A percentile compares a stretch with the other conserved stretches of the same genome.
These are phyloP conservation scores for Pleomassaria siparia DNA, from an alignment of 2,329 filamentous ascomycete species.

Conservation along the genomic window DNA sequence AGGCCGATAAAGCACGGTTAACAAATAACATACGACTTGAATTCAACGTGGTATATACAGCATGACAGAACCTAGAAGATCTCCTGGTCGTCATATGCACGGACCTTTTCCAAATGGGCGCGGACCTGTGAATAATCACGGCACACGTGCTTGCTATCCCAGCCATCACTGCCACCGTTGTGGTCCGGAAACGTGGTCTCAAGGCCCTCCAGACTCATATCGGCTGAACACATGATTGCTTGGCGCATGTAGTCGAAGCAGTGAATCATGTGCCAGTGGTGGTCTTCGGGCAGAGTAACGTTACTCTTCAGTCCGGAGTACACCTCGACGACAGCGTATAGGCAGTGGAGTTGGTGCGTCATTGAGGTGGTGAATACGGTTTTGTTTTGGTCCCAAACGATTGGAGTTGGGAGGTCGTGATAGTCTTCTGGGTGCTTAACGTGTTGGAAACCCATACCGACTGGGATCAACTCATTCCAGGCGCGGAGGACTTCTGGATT, in stretches of 20 bases:
- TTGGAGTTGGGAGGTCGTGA: slow-evolving; percentile 36
- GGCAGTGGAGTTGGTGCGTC: slow-evolving; percentile 39
- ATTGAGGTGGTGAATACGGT: slow-evolving; percentile 39
- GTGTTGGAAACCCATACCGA: slow-evolving; percentile 39
- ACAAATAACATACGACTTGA: no score
- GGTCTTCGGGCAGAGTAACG: slow-evolving; percentile 32
- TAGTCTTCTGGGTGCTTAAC: slow-evolving; percentile 30
- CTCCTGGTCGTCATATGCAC: slow-evolving; percentile 38
- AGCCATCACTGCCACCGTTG: slow-evolving; percentile 39
- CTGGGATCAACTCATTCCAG: slow-evolving; percentile 37
- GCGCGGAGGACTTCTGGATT: slow-evolving; percentile 31
- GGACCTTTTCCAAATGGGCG: slow-evolving; percentile 8
- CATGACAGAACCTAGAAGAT: slow-evolving; percentile 22
- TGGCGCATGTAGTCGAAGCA: slow-evolving; percentile 42
- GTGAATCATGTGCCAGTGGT: slow-evolving; percentile 43
- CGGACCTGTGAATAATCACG: slow-evolving; percentile 7
- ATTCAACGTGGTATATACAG: background rate
- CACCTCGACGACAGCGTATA: slow-evolving; percentile 36
- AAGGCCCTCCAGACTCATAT: slow-evolving; percentile 34
- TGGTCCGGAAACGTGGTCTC: slow-evolving; percentile 40
- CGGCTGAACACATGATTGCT: slow-evolving; percentile 35
- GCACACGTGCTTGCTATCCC: slow-evolving; percentile 36
- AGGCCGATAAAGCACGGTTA: no score
- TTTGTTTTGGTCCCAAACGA: slow-evolving; percentile 31
- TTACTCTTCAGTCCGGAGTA: slow-evolving; percentile 31